Evolutionary conservation across 2,329 filamentous ascomycete genomes (phyloP), one percentile per base, ranked within the genome.

Genomic region (Hypomyces rosellus): DNA sequence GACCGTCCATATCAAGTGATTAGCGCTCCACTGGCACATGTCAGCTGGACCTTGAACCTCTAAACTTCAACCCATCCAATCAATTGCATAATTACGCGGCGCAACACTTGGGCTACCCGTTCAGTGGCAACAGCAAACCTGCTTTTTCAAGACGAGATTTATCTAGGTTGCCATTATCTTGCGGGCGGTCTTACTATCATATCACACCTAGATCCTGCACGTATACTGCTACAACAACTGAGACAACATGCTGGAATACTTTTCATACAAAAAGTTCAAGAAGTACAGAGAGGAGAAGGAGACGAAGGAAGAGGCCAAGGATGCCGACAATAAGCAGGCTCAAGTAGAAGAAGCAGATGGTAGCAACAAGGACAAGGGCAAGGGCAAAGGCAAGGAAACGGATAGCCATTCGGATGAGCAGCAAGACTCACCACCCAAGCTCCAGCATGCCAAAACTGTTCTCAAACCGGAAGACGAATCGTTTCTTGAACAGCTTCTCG

Each of bases 251-350:
- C 62, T 85, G 54, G 80, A 85, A 65, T 84, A 81, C 65, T 77
- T 85, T 57, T 69, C 73, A 34, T 78, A 76, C 69, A 84, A 79
- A 63, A 85, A 83, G 64, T 69, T 75, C 61, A 84, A 83, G 69
- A 81, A 84, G 66, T 68, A 77, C 62, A 74, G 72, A 58, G 74
- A 70, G 2, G 72, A 80, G 52, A 77, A 80, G 53, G 67, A 66
- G 14, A 65, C 63, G 25, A 60, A 63, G 42, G 57, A 63, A 18
- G 54, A 63, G 7, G 59, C 55, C 25, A 54, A 61, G 22, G 53
- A 62, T 47, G 54, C 46, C 11, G 34, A 42, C 30, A 38, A 44
- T 11, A 1, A 16, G 12, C 34, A 42, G 13, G 13, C 37, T 15
- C 33, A 11, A 16, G 36, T 16, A 42, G 43, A 46, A 42, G 43